A percentile compares a stretch with the other conserved stretches of the same genome.
Evolutionary conservation across 345 rosid species (phyloP).

Genomic region (Jatropha curcas): DNA sequence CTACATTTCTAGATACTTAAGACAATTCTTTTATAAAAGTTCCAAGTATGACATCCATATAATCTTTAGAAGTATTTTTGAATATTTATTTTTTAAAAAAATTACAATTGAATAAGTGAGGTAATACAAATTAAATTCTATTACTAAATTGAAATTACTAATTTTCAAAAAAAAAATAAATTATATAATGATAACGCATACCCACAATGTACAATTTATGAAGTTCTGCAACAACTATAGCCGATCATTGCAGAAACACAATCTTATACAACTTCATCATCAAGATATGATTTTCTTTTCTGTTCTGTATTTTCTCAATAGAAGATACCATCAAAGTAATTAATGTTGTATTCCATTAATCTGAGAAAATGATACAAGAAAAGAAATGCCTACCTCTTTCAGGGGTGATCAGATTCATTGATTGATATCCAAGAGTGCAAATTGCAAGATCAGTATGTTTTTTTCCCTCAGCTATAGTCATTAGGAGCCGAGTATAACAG

Average conservation of each 20-base stretch:
- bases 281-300: not conserved
- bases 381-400: conserved; percentile 25
- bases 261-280: not conserved
- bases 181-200: too few species aligned
- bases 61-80: too few species aligned
- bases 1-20: too few species aligned
- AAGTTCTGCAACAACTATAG: not conserved
- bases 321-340: not conserved
- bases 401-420: conserved; percentile 14
- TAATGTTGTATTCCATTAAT: conserved; percentile 9
- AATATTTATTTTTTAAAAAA: too few species aligned
- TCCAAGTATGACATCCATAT: too few species aligned
- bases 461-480: conserved; percentile 12
- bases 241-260: not conserved
- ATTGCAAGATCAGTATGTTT: conserved; percentile 4
- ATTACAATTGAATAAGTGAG: too few species aligned
- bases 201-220: not conserved
- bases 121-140: too few species aligned
- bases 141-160: too few species aligned
- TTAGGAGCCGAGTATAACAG: conserved; percentile 9
- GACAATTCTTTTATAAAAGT: too few species aligned
- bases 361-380: conserved; percentile 10
- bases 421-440: not conserved
- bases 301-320: too few species aligned
- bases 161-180: too few species aligned